These are phyloP conservation scores for Phyllosticta citriasiana DNA, from an alignment of 2,329 filamentous ascomycete genomes.

Conservation along the genomic window DNA sequence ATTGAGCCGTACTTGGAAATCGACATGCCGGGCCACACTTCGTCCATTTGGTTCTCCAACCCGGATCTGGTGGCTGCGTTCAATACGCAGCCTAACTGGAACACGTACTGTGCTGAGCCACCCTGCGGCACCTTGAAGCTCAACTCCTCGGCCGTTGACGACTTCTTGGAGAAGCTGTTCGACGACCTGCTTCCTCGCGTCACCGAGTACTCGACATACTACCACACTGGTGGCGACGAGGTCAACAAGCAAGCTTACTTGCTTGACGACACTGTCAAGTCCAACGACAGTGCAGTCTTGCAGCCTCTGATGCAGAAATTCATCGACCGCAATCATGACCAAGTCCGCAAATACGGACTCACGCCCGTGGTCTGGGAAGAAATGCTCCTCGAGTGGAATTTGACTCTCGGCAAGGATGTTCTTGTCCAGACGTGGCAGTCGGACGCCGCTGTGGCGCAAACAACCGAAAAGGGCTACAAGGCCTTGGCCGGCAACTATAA, in stretches of 20 bases:
- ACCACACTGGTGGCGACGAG: conserved; percentile 84
- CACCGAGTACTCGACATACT: conserved; percentile 48
- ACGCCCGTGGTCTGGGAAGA: conserved; percentile 82
- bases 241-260: conserved; percentile 60
- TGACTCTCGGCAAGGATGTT: conserved; percentile 59
- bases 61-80: conserved; percentile 63
- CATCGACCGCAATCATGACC: conserved; percentile 57
- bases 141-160: conserved; percentile 58
- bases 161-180: conserved; percentile 63
- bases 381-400: conserved; percentile 68
- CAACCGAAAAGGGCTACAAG: conserved; percentile 56
- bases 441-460: conserved; percentile 48
- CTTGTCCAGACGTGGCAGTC: conserved; percentile 73
- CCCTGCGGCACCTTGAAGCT: conserved; percentile 60
- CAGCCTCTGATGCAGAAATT: conserved; percentile 70
- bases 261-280: conserved; percentile 62
- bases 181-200: conserved; percentile 67
- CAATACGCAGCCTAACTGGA: conserved; percentile 44
- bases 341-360: conserved; percentile 54
- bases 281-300: conserved; percentile 54
- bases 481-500: conserved; percentile 68
- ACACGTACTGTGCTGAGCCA: conserved; percentile 43
- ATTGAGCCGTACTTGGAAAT: conserved; percentile 67
- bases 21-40: conserved; percentile 72
- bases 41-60: conserved; percentile 53